phyloP scores from a whole-genome alignment of 1,139 yeast genomes.

The Diutina neorugosa region DNA sequence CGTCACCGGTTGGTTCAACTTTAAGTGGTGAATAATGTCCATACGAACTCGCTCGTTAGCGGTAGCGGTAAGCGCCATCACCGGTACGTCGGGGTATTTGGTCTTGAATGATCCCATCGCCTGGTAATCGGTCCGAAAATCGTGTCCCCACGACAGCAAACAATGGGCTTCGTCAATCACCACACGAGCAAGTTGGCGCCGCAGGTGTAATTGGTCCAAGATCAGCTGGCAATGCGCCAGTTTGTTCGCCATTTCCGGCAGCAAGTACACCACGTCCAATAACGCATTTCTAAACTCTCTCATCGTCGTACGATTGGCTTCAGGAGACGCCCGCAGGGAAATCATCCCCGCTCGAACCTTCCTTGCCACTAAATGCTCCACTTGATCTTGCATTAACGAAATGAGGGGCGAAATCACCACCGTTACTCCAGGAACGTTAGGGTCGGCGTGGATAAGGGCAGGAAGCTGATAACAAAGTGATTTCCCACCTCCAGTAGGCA shows the following conservation, averaged over 20 bases:
- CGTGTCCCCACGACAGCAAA: constrained; percentile 99
- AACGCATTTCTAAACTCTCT: constrained; percentile 38
- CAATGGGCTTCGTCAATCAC: constrained; percentile 99
- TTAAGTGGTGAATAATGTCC: constrained; percentile 72
- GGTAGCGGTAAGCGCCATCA: constrained; percentile 96
- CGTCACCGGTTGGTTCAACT: constrained; percentile 41
- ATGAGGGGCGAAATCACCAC: constrained; percentile 91
- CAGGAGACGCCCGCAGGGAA: constrained; percentile 59
- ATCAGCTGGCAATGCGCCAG: constrained; percentile 60
- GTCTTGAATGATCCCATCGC: constrained; percentile 62
- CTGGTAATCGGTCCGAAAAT: constrained; percentile 92
- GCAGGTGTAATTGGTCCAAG: constrained; percentile 43
- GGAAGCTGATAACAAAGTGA: constrained; percentile 94
- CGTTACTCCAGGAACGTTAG: constrained; percentile 62
- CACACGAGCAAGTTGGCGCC: constrained; percentile 58
- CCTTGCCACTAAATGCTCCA: constrained; percentile 56
- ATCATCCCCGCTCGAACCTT: constrained; percentile 81
- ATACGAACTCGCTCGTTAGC: constrained; percentile 85
- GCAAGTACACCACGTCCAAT: constrained; percentile 69
- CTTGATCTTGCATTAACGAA: constrained; percentile 97
- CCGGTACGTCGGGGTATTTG: constrained; percentile 68
- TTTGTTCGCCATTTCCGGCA: constrained; percentile 91
- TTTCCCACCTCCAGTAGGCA: constrained; percentile 99
- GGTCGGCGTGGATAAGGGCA: constrained; percentile 67
- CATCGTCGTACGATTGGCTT: constrained; percentile 21